Base-by-base conservation (phyloP, 2,329 filamentous ascomycete genomes). In the Talaromyces sp. region DNA sequence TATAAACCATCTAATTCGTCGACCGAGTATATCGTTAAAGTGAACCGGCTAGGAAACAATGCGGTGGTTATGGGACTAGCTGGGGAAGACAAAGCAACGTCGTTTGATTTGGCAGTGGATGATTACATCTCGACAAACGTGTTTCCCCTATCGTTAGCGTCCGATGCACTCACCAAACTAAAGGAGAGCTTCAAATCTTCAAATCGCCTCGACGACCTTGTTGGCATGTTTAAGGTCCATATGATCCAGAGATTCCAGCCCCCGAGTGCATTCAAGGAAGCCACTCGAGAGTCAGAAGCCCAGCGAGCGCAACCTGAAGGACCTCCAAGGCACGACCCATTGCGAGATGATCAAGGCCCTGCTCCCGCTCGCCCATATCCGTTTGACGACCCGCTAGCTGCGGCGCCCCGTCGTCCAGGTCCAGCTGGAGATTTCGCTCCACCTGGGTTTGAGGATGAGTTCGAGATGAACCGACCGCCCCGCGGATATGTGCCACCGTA, bases 371-470 rank as follows among this genome's bases (percentile, higher is more conserved):
- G 84, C 14, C 89, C 89, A 3, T 84, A 87, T 64, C 89, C 89
- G 0, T 85, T 87, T 64, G 76, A 84, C 53, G 87, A 88, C 68
- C 87, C 85, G n/a, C 81, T 89, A 38, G 85, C 82, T 11, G 82
- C 79, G 19, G 76, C 70, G 1, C 83, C 83, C 14, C 86, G 83
- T 48, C 80, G 80, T 21, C 89, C 89, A 1, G 70, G 86, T 17
- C 92, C 92, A 0, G 77, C 83, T 0, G 86, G 81, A 10, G 90
- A 92, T 65, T 92, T 96, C 65, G 85, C 88, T 0, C 92, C 93
- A 0, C 94, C 94, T 0, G 91, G 85, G 21, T 97, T 97, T 65
- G 94, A 97, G 65, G 93, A 99, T 71, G 92, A 97, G 69, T 88
- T 91, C 68, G 91, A 97, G 64, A 82, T 97, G 62, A 86, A 90